Evolutionary conservation across 2,329 filamentous ascomycete species (phyloP).

Genomic region (Myriosclerotinia duriaeana): DNA sequence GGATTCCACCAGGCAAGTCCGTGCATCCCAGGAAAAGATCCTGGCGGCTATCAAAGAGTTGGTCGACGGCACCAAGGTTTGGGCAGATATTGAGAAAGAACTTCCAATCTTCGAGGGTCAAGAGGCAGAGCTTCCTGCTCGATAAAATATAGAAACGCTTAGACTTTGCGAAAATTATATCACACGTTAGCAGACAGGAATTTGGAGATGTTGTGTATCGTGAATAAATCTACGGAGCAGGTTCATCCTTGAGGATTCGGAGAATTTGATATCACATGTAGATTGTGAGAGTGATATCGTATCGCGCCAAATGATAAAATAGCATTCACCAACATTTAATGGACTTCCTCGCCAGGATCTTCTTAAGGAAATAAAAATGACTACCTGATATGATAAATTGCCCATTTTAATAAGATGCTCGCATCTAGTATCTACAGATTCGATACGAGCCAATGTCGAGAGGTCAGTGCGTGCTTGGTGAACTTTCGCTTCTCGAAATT

Average conservation of each 20-base stretch:
- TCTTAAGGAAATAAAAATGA: not conserved
- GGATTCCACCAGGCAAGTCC: constrained; percentile 87
- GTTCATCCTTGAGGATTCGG: constrained; percentile 9
- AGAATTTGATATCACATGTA: not conserved
- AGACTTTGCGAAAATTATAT: not conserved
- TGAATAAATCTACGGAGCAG: not conserved
- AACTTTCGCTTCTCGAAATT: constrained; percentile 10
- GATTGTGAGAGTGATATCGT: not conserved
- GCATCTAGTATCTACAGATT: no score
- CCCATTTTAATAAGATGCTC: not conserved
- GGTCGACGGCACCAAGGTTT: constrained; percentile 54
- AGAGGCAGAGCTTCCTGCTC: constrained; percentile 45
- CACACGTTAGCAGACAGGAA: not conserved
- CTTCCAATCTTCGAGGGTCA: constrained; percentile 84
- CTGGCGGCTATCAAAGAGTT: constrained; percentile 63
- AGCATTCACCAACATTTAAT: not conserved
- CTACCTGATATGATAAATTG: not conserved
- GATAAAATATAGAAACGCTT: constrained; percentile 19
- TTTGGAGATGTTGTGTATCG: constrained; percentile 6
- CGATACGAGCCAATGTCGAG: not conserved
- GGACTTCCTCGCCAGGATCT: no score
- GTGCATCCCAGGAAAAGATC: constrained; percentile 78
- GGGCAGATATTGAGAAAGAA: constrained; percentile 70
- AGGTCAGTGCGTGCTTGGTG: not conserved
- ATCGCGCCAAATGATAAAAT: not conserved